phyloP scores from a whole-genome alignment of 306 rosid species.

The Mimosa bimucronata region DNA sequence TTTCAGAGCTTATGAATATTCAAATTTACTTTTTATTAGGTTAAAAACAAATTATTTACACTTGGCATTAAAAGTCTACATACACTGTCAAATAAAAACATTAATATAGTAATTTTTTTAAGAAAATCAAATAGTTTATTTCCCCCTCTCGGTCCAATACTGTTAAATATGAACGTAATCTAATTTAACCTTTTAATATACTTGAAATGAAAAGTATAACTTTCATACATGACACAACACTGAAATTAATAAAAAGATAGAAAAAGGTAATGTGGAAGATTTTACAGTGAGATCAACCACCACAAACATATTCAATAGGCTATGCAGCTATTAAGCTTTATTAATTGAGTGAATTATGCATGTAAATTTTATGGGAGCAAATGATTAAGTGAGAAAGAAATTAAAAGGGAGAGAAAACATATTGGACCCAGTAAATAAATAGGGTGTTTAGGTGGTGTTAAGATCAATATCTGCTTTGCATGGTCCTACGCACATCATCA shows the following conservation, averaged over 20 bases:
- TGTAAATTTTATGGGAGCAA: neutral
- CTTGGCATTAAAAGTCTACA: neutral
- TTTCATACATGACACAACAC: too few relatives aligned
- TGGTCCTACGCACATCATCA: slow-evolving; percentile 54
- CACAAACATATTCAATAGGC: too few relatives aligned
- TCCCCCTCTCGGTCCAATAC: too few relatives aligned
- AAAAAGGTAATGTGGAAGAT: too few relatives aligned
- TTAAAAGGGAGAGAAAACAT: slow-evolving; percentile 21
- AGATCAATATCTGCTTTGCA: slow-evolving; percentile 53
- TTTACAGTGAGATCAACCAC: too few relatives aligned
- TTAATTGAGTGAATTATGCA: neutral
- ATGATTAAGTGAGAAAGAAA: neutral
- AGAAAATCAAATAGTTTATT: neutral
- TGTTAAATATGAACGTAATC: neutral
- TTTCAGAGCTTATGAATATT: neutral
- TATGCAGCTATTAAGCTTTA: neutral
- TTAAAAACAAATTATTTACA: neutral
- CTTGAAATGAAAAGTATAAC: too few relatives aligned
- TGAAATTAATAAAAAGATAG: too few relatives aligned
- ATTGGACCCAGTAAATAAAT: slow-evolving; percentile 35
- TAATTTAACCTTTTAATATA: neutral
- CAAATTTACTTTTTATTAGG: neutral
- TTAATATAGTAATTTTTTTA: neutral
- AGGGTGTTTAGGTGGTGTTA: slow-evolving; percentile 33
- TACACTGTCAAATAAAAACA: neutral